Conservation (phyloP, 148 eudicot genomes). For the Nyssa sinensis region DNA sequence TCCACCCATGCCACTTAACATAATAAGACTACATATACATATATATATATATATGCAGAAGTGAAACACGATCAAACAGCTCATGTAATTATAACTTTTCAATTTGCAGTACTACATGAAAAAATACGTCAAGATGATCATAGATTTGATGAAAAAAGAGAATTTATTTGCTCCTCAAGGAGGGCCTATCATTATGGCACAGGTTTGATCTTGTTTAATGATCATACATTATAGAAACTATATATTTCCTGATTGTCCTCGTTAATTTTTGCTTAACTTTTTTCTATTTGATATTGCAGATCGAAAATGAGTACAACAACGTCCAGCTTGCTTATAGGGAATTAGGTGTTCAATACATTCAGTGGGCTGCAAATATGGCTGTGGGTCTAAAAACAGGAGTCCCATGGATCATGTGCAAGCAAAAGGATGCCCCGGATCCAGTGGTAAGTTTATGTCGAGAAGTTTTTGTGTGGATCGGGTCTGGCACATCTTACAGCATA, state of each 20-base stretch:
- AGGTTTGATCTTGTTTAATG: conserved; percentile 29
- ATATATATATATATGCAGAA: too few species aligned
- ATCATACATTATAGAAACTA: not conserved
- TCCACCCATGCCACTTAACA: not conserved
- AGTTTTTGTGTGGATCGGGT: not conserved
- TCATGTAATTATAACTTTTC: not conserved
- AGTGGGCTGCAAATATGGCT: conserved; percentile 75
- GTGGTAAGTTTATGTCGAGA: conserved; percentile 37
- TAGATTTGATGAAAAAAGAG: conserved; percentile 57
- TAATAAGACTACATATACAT: not conserved
- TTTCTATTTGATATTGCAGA: conserved; percentile 26
- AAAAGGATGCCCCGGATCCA: conserved; percentile 55
- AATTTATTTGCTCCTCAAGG: conserved; percentile 77
- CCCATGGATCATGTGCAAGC: conserved; percentile 94
- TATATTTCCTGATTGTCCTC: too few species aligned
- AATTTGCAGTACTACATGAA: conserved; percentile 53
- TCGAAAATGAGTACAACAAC: conserved; percentile 72
- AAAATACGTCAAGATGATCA: conserved; percentile 40
- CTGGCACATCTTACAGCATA: not conserved
- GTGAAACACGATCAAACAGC: not conserved
- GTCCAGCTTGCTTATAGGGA: conserved; percentile 45
- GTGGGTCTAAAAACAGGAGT: conserved; percentile 43
- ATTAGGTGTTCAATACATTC: conserved; percentile 41
- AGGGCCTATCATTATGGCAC: conserved; percentile 84
- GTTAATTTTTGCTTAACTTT: not conserved